phyloP scores from a whole-genome alignment of 192 early-diverging fungal species.

The Neocallimastix lanati region DNA sequence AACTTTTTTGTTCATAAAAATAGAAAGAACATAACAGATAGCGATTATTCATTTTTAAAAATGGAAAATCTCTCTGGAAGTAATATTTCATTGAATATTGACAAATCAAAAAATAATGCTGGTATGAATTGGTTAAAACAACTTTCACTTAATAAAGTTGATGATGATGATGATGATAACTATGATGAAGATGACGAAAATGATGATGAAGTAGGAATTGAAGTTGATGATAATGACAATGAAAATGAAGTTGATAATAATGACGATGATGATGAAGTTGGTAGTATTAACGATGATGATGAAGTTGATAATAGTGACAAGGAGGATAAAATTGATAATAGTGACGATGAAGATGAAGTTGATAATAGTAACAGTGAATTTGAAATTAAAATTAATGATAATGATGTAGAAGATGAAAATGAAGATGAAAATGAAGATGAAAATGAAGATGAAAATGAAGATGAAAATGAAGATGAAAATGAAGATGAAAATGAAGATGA shows the following conservation, averaged over 20 bases:
- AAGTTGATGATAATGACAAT: neutral
- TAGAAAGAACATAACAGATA: neutral
- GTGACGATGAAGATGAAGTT: no score
- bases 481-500: no score
- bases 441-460: no score
- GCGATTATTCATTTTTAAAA: neutral
- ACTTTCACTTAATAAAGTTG: neutral
- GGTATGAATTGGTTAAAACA: neutral
- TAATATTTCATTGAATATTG: neutral
- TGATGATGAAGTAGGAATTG: neutral
- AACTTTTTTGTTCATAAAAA: neutral
- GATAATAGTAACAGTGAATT: no score
- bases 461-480: no score
- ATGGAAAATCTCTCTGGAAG: neutral
- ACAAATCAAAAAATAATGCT: neutral
- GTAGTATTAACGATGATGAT: no score
- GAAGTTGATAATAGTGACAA: no score
- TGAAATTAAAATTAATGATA: no score
- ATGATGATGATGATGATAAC: neutral
- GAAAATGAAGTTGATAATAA: neutral
- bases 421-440: no score
- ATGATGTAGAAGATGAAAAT: no score
- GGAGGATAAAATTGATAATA: no score
- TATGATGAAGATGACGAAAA: neutral
- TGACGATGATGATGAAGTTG: no score